These are phyloP conservation scores for Suillus placidus DNA, from an alignment of 768 basidiomycete genomes.

Conservation along the genomic window DNA sequence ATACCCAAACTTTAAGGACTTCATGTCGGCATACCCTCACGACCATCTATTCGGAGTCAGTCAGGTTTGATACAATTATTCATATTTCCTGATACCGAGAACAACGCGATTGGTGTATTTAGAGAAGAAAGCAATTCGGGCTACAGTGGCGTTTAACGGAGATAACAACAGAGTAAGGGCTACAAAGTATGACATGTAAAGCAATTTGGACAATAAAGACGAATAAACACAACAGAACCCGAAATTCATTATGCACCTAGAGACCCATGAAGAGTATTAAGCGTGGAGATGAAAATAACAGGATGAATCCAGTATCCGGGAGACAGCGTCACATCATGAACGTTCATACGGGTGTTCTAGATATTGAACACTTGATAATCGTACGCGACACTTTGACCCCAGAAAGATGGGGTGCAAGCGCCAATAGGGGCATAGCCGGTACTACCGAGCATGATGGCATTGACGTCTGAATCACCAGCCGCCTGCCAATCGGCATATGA, in stretches of 20 bases:
- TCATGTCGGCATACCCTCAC: background rate
- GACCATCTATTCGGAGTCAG: background rate
- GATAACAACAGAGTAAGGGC: background rate
- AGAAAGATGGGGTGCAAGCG: constrained; percentile 67
- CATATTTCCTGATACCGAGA: background rate
- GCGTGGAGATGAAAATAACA: background rate
- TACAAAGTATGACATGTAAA: constrained; percentile 3
- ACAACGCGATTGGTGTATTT: background rate
- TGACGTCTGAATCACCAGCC: constrained; percentile 52
- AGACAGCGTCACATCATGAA: background rate
- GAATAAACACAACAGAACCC: background rate
- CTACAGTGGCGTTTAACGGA: background rate
- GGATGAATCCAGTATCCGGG: background rate
- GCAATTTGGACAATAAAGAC: background rate
- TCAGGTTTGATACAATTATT: background rate
- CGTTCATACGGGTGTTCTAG: constrained; percentile 21
- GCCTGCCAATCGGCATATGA: constrained; percentile 52
- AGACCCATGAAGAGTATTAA: background rate
- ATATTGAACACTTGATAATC: constrained; percentile 70
- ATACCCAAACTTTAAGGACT: background rate
- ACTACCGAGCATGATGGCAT: constrained; percentile 65
- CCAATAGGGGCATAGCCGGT: constrained; percentile 52
- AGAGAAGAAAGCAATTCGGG: background rate
- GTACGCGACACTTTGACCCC: constrained; percentile 64
- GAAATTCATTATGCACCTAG: background rate